Evolutionary conservation across 2,329 filamentous ascomycete genomes (phyloP).

Genomic region (Sclerotinia sclerotiorum): DNA sequence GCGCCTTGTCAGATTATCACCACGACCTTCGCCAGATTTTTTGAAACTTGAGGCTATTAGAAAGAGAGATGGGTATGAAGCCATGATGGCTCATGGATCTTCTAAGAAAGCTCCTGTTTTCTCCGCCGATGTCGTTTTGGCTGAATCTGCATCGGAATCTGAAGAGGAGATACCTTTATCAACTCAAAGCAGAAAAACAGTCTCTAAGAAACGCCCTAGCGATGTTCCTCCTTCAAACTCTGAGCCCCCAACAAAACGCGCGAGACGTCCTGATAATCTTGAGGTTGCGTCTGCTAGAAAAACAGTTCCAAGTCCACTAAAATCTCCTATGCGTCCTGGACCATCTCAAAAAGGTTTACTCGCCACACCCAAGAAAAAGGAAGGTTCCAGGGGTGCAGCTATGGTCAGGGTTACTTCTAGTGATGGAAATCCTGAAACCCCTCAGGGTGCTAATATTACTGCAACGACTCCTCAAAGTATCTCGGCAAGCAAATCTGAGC

Average conservation of each 20-base stretch:
- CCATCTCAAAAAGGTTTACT: slow-evolving; percentile 37
- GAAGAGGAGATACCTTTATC: slow-evolving; percentile 31
- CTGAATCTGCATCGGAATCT: slow-evolving; percentile 24
- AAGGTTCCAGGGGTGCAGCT: slow-evolving; percentile 39
- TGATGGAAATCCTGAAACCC: slow-evolving; percentile 45
- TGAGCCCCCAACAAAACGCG: slow-evolving; percentile 40
- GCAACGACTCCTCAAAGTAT: slow-evolving; percentile 37
- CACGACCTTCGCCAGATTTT: slow-evolving; percentile 27
- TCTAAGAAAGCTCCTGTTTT: neutral
- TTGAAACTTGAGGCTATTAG: slow-evolving; percentile 25
- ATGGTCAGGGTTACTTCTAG: slow-evolving; percentile 45
- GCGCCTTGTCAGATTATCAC: slow-evolving; percentile 34
- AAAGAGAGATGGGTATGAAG: slow-evolving; percentile 25
- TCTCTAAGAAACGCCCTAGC: slow-evolving; percentile 34
- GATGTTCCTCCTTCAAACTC: slow-evolving; percentile 32
- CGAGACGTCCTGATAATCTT: slow-evolving; percentile 40
- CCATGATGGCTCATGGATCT: slow-evolving; percentile 18
- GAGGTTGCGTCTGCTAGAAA: slow-evolving; percentile 41
- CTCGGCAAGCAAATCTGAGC: slow-evolving; percentile 22
- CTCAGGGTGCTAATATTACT: slow-evolving; percentile 39
- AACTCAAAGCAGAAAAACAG: slow-evolving; percentile 17
- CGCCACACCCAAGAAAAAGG: slow-evolving; percentile 46
- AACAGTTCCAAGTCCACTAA: slow-evolving; percentile 41
- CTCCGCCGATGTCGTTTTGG: slow-evolving; percentile 1
- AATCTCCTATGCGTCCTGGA: slow-evolving; percentile 38